Evolutionary conservation across 805 yeast species (phyloP).

Genomic region (Nakazawaea molendinolei): DNA sequence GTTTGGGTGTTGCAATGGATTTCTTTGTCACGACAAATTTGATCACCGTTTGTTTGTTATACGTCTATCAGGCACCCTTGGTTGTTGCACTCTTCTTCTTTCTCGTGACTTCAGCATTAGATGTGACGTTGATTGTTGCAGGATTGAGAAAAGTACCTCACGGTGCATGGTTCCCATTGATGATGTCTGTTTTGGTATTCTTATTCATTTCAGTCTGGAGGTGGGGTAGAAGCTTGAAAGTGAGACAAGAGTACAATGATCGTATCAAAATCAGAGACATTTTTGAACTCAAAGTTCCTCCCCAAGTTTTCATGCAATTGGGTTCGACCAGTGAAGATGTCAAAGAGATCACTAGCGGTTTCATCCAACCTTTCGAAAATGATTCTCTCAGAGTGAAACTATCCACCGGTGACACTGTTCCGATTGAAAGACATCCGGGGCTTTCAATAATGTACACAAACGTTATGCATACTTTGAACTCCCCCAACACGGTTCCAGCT

Average conservation of each 20-base stretch:
- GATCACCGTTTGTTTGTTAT: slow-evolving; percentile 37
- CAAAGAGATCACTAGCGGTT: too few species aligned
- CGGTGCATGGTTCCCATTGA: slow-evolving; percentile 59
- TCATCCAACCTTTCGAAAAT: too few species aligned
- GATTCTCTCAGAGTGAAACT: slow-evolving; percentile 1
- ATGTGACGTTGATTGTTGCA: slow-evolving; percentile 37
- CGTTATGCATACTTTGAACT: slow-evolving; percentile 27
- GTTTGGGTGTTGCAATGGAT: slow-evolving; percentile 51
- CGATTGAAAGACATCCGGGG: slow-evolving; percentile 24
- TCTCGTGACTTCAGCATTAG: slow-evolving; percentile 39
- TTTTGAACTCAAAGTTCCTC: slow-evolving; percentile 21
- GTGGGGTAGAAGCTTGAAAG: slow-evolving; percentile 35
- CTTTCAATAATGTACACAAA: slow-evolving; percentile 37
- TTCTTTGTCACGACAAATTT: slow-evolving; percentile 44
- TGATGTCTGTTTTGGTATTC: slow-evolving; percentile 33
- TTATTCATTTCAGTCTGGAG: slow-evolving; percentile 39
- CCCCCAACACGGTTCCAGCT: slow-evolving; percentile 40
- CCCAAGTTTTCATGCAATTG: not conserved
- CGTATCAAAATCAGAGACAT: slow-evolving; percentile 30
- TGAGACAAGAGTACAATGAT: slow-evolving; percentile 29
- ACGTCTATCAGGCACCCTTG: slow-evolving; percentile 34
- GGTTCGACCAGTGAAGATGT: slow-evolving; percentile 2
- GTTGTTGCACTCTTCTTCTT: slow-evolving; percentile 29
- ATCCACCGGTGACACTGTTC: slow-evolving; percentile 5
- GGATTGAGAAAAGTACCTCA: slow-evolving; percentile 45